These are phyloP conservation scores for Endotrypanum monterogeii DNA, from an alignment of 208 protist species.

Conservation along the genomic window DNA sequence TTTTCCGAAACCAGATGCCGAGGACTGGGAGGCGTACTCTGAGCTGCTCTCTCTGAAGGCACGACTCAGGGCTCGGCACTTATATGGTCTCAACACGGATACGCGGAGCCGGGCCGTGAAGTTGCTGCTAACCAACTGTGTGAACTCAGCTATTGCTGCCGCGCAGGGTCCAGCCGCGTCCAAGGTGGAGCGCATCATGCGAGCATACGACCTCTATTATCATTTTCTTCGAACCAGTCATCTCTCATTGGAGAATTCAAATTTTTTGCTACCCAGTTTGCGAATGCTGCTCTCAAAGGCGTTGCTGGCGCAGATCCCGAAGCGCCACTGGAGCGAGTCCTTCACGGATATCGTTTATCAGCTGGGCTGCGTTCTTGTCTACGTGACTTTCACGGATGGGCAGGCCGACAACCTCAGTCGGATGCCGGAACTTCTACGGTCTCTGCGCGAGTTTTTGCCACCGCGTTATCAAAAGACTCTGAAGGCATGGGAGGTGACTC, in stretches of 20 bases:
- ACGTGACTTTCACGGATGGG: constrained; percentile 19
- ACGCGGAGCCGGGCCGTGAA: constrained; percentile 31
- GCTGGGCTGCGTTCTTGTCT: constrained; percentile 24
- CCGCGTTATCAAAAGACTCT: constrained; percentile 55
- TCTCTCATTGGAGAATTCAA: constrained; percentile 15
- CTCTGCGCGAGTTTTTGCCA: constrained; percentile 56
- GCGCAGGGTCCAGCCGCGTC: constrained; percentile 35
- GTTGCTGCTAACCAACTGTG: constrained; percentile 40
- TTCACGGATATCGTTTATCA: constrained; percentile 33
- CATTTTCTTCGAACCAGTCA: constrained; percentile 28
- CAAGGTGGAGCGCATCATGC: constrained; percentile 29
- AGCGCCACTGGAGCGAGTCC: constrained; percentile 23
- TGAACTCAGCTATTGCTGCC: constrained; percentile 79
- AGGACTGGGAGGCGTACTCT: constrained; percentile 52
- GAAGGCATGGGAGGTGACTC: constrained; percentile 54
- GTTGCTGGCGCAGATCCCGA: constrained; percentile 35
- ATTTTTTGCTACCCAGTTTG: constrained; percentile 58
- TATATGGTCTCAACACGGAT: constrained; percentile 36
- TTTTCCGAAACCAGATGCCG: constrained; percentile 26
- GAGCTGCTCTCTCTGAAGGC: constrained; percentile 66
- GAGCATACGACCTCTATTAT: constrained; percentile 45
- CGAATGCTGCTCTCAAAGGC: constrained; percentile 71
- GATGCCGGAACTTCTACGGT: constrained; percentile 32
- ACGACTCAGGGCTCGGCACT: constrained; percentile 29
- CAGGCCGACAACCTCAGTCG: constrained; percentile 25